Evolutionary conservation across 768 basidiomycete species (phyloP).

Genomic region (Lenzites betulinus): DNA sequence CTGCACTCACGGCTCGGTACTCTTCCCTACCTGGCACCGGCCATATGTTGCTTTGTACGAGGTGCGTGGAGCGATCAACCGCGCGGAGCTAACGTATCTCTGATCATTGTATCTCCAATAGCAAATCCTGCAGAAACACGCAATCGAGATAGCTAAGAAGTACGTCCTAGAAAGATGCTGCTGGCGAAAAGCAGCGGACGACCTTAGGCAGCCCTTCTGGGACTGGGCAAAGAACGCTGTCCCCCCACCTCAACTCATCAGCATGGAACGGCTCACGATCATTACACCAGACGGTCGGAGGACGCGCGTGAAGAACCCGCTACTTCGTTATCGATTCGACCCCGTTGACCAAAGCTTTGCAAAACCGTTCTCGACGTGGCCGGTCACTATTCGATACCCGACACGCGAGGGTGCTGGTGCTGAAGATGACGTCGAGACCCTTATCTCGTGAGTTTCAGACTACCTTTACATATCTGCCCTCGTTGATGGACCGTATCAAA

Average conservation of each 20-base stretch:
- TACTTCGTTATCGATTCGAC: constrained; percentile 17
- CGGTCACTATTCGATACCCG: constrained; percentile 19
- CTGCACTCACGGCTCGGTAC: constrained; percentile 53
- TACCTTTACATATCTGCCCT: too few relatives aligned
- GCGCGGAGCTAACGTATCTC: too few relatives aligned
- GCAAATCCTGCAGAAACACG: constrained; percentile 50
- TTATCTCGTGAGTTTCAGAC: constrained; percentile 1
- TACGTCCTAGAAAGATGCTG: constrained; percentile 32
- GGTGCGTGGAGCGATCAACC: constrained; percentile 43
- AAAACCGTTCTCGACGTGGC: constrained; percentile 17
- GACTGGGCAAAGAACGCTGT: constrained; percentile 44
- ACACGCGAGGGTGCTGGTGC: constrained; percentile 7
- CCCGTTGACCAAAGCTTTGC: constrained; percentile 18
- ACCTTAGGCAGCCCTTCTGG: constrained; percentile 50
- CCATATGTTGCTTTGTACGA: constrained; percentile 54
- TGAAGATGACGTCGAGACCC: constrained; percentile 2
- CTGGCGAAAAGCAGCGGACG: constrained; percentile 39
- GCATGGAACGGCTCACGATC: constrained; percentile 9
- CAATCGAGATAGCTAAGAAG: constrained; percentile 42
- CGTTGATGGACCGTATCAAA: neutral
- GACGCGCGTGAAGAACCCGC: constrained; percentile 16
- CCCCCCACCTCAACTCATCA: constrained; percentile 18
- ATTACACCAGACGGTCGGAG: constrained; percentile 6
- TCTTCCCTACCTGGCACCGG: constrained; percentile 61
- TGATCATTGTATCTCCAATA: constrained; percentile 22